phyloP scores from a whole-genome alignment of 257 asterid genomes.

The Scutellaria baicalensis region DNA sequence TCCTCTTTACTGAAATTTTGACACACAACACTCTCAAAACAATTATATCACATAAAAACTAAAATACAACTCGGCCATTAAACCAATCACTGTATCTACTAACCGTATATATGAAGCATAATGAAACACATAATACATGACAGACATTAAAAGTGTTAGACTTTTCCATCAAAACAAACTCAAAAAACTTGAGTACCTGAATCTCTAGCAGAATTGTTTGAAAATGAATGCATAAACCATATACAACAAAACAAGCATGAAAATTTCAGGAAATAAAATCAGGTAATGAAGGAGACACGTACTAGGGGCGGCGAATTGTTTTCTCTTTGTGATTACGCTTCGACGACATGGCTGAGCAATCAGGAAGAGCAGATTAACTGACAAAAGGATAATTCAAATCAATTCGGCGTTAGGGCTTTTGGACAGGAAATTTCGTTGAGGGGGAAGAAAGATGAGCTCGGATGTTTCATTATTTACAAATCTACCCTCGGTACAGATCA shows the following conservation, averaged over 20 bases:
- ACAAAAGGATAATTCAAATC: background rate
- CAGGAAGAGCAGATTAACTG: background rate
- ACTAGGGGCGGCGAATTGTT: slow-evolving; percentile 38
- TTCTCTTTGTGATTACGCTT: slow-evolving; percentile 48
- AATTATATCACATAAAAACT: background rate
- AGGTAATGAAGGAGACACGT: slow-evolving; percentile 5
- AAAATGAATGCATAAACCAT: background rate
- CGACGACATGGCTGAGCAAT: slow-evolving; percentile 31
- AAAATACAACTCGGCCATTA: background rate
- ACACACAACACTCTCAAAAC: slow-evolving; percentile 10
- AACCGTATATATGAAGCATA: background rate
- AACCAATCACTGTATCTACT: background rate
- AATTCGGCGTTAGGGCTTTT: slow-evolving; percentile 29
- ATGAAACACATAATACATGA: background rate
- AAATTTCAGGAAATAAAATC: background rate
- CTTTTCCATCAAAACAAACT: background rate
- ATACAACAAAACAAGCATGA: background rate
- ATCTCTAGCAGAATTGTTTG: background rate
- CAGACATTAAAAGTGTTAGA: background rate
- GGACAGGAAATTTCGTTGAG: slow-evolving; percentile 5
- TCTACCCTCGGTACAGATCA: background rate
- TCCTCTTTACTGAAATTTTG: slow-evolving; percentile 66
- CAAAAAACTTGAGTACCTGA: background rate
- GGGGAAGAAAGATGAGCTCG: background rate
- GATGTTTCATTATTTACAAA: background rate